Percentiles rank a stretch among this genome's conserved stretches.
phyloP scores from a whole-genome alignment of 495 filamentous ascomycete species.

The Penicillium ochrochloron region DNA sequence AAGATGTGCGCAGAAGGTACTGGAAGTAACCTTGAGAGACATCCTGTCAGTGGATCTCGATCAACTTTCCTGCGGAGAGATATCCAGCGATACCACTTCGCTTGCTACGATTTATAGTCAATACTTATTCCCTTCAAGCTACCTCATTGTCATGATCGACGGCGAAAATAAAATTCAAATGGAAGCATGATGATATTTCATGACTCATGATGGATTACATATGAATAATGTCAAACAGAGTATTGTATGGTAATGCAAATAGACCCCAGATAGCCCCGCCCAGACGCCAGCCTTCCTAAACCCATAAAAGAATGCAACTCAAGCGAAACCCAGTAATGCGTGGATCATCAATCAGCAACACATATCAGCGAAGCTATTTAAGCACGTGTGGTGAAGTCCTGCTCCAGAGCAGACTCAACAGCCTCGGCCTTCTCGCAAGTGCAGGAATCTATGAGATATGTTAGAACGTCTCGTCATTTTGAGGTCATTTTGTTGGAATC shows the following conservation, averaged over 20 bases:
- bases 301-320: constrained; percentile 17
- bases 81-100: no score
- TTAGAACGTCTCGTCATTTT: not conserved
- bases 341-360: constrained; percentile 1
- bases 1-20: no score
- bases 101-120: no score
- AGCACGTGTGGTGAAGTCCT: constrained; percentile 73
- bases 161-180: not conserved
- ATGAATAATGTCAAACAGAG: not conserved
- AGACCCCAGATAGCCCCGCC: constrained; percentile 5
- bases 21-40: no score
- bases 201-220: not conserved
- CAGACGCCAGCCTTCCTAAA: constrained; percentile 20
- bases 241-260: not conserved
- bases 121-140: not conserved
- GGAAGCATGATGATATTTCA: not conserved
- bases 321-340: constrained; percentile 1
- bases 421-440: constrained; percentile 77
- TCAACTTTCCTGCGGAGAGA: no score
- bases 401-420: constrained; percentile 60
- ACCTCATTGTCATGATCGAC: not conserved
- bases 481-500: not conserved
- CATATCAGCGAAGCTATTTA: constrained; percentile 16
- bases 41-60: no score
- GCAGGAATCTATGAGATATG: constrained; percentile 63